phyloP scores from a whole-genome alignment of 2,329 filamentous ascomycete species.

The Ceratocystis colombiana region DNA sequence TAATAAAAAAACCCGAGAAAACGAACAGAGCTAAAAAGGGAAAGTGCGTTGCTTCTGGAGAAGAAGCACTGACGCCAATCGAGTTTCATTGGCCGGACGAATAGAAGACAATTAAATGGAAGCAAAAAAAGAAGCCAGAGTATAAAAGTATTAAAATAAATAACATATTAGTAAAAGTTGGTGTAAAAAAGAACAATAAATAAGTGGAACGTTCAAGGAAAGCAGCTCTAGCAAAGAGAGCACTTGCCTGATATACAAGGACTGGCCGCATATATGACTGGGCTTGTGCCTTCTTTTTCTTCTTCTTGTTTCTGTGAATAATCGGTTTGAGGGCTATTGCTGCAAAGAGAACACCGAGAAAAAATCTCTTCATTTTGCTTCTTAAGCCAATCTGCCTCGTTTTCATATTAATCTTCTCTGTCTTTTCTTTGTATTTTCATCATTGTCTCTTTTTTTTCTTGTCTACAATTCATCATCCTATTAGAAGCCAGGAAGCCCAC shows the following conservation, averaged over 20 bases:
- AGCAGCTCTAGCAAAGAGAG: not conserved
- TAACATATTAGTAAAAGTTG: too few relatives aligned
- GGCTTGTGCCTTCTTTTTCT: conserved; percentile 23
- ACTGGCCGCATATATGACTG: conserved; percentile 12
- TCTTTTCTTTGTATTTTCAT: conserved; percentile 11
- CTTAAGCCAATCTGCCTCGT: not conserved
- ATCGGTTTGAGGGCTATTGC: not conserved
- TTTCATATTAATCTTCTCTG: conserved; percentile 23
- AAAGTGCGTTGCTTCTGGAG: not conserved
- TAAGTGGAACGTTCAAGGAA: too few relatives aligned
- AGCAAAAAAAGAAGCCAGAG: not conserved
- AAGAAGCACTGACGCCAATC: not conserved
- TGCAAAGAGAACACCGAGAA: not conserved
- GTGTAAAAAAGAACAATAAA: too few relatives aligned
- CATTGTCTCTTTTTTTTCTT: conserved; percentile 4
- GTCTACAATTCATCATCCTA: conserved; percentile 13
- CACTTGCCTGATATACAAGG: conserved; percentile 10
- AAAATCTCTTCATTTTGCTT: conserved; percentile 6
- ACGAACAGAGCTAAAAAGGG: conserved; percentile 6
- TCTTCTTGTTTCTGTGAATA: conserved; percentile 17
- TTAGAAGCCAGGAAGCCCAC: not conserved
- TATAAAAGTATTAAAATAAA: not conserved
- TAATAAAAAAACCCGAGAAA: not conserved
- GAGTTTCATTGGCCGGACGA: conserved; percentile 7
- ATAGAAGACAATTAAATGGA: not conserved